Base-by-base conservation (phyloP, 192 early-diverging fungal species). In the Obelidium mucronatum region DNA sequence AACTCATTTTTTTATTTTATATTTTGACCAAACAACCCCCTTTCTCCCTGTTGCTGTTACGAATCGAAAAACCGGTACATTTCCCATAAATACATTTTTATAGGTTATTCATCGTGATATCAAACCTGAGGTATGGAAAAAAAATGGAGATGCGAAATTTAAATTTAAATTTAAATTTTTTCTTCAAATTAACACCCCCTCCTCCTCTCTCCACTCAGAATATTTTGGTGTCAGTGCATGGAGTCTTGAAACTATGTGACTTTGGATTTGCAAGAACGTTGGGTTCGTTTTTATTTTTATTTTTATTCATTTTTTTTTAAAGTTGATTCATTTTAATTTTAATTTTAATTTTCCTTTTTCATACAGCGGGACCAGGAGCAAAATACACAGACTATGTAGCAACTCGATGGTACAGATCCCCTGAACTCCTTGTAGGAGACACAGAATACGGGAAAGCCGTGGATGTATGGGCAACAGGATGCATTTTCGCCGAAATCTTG, bases 301-400 rank as follows among this genome's bases (percentile, higher is more conserved):
- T 22, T 37, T 33, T 24, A 36, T 37, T 40, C 44, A 48, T n/a
- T n/a, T n/a, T n/a, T n/a, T n/a, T n/a, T n/a, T n/a, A 48, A 76
- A 39, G 15, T 15, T 78, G 35, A 79, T 15, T 79, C 28, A 77
- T 33, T 52, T 31, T 15, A 31, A 22, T 60, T 13, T n/a, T n/a
- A n/a, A n/a, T n/a, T n/a, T 48, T 48, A 15, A 48, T 48, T 6
- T 15, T 48, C 19, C 44, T 48, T 48, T 19, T 15, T 15, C 44
- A 19, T 48, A 30, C 60, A 89, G 89, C 85, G 3, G 89, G 89
- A 35, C 89, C 89, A 0, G 89, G 89, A 22, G 89, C 89, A 53
- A 89, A 89, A 53, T 90, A 90, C 77, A 90, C 88, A 22, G 88
- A 90, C 72, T 90, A 90, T 74, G 88, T 90, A 2, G 88, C 88